These are phyloP conservation scores for Fusarium goolgardi DNA, from an alignment of 2,329 filamentous ascomycete species.

Conservation along the genomic window DNA sequence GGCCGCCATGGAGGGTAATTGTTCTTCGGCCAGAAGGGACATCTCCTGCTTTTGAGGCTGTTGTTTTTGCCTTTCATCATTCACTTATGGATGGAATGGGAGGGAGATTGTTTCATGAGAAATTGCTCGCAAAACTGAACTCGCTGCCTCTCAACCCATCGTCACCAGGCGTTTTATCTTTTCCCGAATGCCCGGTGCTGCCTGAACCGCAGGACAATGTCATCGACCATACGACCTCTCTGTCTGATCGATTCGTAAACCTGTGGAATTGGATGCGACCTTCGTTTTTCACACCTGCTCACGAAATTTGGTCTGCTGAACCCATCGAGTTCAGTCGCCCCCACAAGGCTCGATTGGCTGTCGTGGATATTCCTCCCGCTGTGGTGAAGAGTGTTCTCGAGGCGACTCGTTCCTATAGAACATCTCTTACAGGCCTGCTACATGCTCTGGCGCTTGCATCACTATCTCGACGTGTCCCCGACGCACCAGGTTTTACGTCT, in stretches of 20 bases:
- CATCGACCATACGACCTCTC: conserved; percentile 55
- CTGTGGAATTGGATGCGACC: conserved; percentile 58
- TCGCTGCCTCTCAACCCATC: conserved; percentile 2
- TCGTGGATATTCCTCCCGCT: conserved; percentile 51
- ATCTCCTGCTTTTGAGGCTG: conserved; percentile 50
- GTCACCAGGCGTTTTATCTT: conserved; percentile 35
- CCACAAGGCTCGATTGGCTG: conserved; percentile 52
- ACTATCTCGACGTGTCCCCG: conserved; percentile 54
- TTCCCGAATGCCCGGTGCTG: conserved; percentile 50
- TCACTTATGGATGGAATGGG: conserved; percentile 64
- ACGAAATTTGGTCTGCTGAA: conserved; percentile 55
- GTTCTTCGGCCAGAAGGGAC: conserved; percentile 48
- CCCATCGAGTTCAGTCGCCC: conserved; percentile 52
- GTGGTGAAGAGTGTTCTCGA: conserved; percentile 51
- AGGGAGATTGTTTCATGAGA: conserved; percentile 61
- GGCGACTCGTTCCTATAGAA: conserved; percentile 55
- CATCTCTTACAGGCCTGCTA: conserved; percentile 62
- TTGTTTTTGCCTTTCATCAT: conserved; percentile 65
- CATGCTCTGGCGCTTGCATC: conserved; percentile 59
- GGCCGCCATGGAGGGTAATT: conserved; percentile 61
- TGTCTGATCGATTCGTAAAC: conserved; percentile 53
- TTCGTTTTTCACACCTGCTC: conserved; percentile 50
- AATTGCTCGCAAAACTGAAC: conserved; percentile 59
- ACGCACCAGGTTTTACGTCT: conserved; percentile 52
- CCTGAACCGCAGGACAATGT: conserved; percentile 56